Evolutionary conservation across 352 stramenopile genomes (phyloP), one percentile per base, ranked within the genome.

Genomic region (Pythium folliculosum): DNA sequence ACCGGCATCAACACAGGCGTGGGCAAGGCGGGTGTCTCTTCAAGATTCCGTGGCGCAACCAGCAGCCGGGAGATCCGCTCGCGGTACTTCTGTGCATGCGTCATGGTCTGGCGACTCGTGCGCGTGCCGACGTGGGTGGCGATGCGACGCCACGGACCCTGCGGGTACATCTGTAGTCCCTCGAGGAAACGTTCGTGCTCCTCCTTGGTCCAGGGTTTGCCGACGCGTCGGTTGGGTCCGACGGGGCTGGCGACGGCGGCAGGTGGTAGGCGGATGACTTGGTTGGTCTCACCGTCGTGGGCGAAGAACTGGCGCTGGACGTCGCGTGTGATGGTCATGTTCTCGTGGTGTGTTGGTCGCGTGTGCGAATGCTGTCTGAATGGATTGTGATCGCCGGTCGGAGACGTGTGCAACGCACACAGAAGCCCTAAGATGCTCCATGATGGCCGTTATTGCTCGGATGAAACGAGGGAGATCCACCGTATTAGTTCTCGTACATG

Each of bases 31-130:
- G 27, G 27, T 32, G 27, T 2, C 27, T 32, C 27, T 32, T 2
- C 2, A 2, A 32, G 27, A 32, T 32, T 32, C 27, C 27, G 27
- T 5, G 37, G 60, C 25, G 32, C 3, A 3, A 52, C 32, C 0
- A 54, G 22, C 23, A 59, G 49, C 1, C 78, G 76, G n/a, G 71
- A 69, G 45, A 87, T 83, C 63, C 78, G 77, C 51, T 87, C 75
- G 7, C 79, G 73, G 65, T 84, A 84, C 57, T 88, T 88, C 37
- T 88, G 79, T 7, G 75, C 77, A 38, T 88, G 77, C 16, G 75
- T 81, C 77, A 86, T 84, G 10, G 75, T 85, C 60, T 86, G 80
- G 8, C 77, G 69, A 8, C 73, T 63, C n/a, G 81, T 80, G 17
- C 76, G 73, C 0, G 79, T 86, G 45, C 80, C 72, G 0, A 88